Percentiles rank a stretch among this genome's conserved stretches.
These are phyloP conservation scores for Daldinia bambusicola DNA, from an alignment of 495 filamentous ascomycete species.

Conservation along the genomic window DNA sequence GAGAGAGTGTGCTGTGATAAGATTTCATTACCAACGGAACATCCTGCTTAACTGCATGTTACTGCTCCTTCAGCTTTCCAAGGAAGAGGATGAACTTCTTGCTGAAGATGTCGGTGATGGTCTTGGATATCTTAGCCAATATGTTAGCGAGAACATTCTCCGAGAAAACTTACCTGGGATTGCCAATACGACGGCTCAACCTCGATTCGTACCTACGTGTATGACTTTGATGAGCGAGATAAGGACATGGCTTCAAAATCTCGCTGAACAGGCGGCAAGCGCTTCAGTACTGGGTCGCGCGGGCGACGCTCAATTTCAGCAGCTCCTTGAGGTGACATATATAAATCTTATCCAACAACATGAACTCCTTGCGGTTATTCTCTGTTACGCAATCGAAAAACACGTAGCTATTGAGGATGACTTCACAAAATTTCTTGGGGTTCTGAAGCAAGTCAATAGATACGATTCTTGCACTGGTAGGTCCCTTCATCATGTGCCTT, in stretches of 20 bases:
- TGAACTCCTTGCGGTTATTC: constrained; percentile 80
- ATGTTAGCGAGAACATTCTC: constrained; percentile 55
- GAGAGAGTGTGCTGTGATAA: constrained; percentile 77
- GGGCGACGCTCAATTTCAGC: constrained; percentile 72
- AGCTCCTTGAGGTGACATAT: constrained; percentile 78
- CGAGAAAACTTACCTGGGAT: constrained; percentile 44
- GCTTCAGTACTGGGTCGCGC: constrained; percentile 72
- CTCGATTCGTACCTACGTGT: constrained; percentile 72
- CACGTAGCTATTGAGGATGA: constrained; percentile 74
- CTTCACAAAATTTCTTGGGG: constrained; percentile 72
- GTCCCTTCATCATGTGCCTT: constrained; percentile 4
- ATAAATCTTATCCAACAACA: constrained; percentile 83
- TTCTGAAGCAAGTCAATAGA: constrained; percentile 64
- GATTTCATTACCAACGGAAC: constrained; percentile 82
- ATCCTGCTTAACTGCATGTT: constrained; percentile 85
- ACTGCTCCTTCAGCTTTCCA: constrained; percentile 72
- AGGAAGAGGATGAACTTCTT: constrained; percentile 64
- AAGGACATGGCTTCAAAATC: constrained; percentile 73
- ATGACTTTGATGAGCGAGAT: constrained; percentile 77
- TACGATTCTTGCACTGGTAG: constrained; percentile 46
- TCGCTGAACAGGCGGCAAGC: constrained; percentile 77
- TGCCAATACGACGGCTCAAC: constrained; percentile 17
- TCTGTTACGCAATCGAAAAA: constrained; percentile 79
- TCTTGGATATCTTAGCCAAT: constrained; percentile 48
- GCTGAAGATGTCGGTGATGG: constrained; percentile 52